A percentile compares a stretch with the other conserved stretches of the same genome.
phyloP scores from a whole-genome alignment of 768 basidiomycete species.

The Candolleomyces efflorescens region DNA sequence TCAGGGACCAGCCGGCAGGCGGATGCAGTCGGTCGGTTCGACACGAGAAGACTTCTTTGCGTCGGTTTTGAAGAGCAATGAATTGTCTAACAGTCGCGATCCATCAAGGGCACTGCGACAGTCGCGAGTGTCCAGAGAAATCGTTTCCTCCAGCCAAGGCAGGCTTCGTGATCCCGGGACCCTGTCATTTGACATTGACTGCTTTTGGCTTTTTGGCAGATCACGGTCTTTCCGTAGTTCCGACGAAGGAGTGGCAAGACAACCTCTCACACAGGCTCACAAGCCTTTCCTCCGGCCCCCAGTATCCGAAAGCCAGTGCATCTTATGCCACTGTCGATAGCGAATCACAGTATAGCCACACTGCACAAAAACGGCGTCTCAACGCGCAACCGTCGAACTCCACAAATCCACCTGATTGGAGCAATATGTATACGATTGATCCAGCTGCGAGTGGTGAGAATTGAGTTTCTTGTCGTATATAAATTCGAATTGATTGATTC shows the following conservation, averaged over 20 bases:
- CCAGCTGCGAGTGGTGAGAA: constrained; percentile 18
- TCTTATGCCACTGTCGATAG: not conserved
- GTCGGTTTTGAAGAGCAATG: constrained; percentile 61
- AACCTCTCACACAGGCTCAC: constrained; percentile 55
- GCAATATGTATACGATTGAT: constrained; percentile 57
- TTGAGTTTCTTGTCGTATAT: not conserved
- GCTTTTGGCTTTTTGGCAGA: constrained; percentile 31
- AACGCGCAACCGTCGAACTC: constrained; percentile 23
- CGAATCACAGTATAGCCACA: constrained; percentile 28
- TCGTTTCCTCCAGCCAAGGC: constrained; percentile 71
- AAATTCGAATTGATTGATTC: not conserved
- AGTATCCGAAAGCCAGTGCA: constrained; percentile 16
- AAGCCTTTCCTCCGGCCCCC: constrained; percentile 20
- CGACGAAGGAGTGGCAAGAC: constrained; percentile 78
- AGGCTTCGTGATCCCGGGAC: constrained; percentile 10
- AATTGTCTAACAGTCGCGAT: constrained; percentile 44
- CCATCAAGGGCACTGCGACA: constrained; percentile 62
- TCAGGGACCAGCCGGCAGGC: constrained; percentile 68
- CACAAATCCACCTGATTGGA: constrained; percentile 42
- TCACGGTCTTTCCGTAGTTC: constrained; percentile 54
- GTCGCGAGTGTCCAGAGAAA: constrained; percentile 73
- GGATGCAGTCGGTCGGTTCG: constrained; percentile 53
- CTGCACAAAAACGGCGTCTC: constrained; percentile 45
- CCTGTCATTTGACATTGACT: constrained; percentile 1
- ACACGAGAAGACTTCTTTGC: constrained; percentile 80